Evolutionary conservation across 257 asterid species (phyloP).

Genomic region (Ajuga chamaepitys): DNA sequence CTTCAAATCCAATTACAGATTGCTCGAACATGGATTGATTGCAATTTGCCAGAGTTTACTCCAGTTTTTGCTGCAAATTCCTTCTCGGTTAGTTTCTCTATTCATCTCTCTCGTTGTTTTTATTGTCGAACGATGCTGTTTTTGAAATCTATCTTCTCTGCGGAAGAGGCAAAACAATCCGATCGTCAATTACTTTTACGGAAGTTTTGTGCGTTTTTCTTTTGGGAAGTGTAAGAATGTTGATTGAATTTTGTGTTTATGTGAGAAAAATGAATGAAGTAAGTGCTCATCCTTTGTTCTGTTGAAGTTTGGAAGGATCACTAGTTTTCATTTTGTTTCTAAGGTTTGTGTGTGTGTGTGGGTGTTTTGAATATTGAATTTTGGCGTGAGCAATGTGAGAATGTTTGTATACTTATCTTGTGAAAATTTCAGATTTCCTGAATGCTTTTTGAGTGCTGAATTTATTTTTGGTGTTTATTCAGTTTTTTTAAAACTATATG

Average conservation of each 20-base stretch:
- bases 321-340: slow-evolving; percentile 6
- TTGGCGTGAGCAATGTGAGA: not conserved
- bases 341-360: not conserved
- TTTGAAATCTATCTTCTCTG: not conserved
- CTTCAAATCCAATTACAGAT: slow-evolving; percentile 21
- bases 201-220: not conserved
- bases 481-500: not conserved
- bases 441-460: not conserved
- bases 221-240: not conserved
- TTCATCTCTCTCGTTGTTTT: not conserved
- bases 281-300: not conserved
- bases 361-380: slow-evolving; percentile 8
- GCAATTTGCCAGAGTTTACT: not conserved
- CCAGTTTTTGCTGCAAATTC: slow-evolving; percentile 13
- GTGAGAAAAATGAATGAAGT: slow-evolving; percentile 1
- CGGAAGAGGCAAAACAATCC: not conserved
- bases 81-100: slow-evolving; percentile 31
- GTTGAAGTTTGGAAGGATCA: slow-evolving; percentile 10
- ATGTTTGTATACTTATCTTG: not conserved
- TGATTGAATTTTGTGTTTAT: not conserved
- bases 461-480: not conserved
- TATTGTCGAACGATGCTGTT: not conserved
- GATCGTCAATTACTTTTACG: slow-evolving; percentile 3
- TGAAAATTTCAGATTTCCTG: not conserved
- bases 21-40: slow-evolving; percentile 30